A percentile compares a stretch with the other conserved stretches of the same genome.
Evolutionary conservation across 2,329 filamentous ascomycete species (phyloP).

Genomic region (Pezicula radicicola): DNA sequence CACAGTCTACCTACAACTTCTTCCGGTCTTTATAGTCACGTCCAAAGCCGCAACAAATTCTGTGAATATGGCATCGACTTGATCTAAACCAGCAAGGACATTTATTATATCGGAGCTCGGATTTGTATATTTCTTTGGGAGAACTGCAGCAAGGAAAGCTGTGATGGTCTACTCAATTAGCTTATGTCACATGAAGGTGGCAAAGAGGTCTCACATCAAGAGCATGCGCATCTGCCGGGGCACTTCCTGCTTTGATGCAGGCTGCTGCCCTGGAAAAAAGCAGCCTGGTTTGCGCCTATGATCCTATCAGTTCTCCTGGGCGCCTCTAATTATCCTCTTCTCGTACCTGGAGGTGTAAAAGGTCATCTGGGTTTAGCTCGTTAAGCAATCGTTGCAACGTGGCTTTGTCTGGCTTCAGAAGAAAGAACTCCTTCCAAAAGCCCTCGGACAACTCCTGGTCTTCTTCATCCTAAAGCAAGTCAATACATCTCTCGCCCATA

Average conservation of each 20-base stretch:
- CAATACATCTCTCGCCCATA: neutral
- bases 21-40: slow-evolving; percentile 74
- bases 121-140: slow-evolving; percentile 90
- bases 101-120: slow-evolving; percentile 93
- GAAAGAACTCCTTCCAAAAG: slow-evolving; percentile 96
- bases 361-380: slow-evolving; percentile 67
- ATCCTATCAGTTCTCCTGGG: slow-evolving; percentile 6
- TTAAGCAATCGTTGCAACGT: slow-evolving; percentile 68
- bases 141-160: slow-evolving; percentile 77
- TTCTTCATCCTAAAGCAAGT: slow-evolving; percentile 50
- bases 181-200: slow-evolving; percentile 28
- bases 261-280: slow-evolving; percentile 73
- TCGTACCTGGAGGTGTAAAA: slow-evolving; percentile 74
- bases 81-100: slow-evolving; percentile 82
- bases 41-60: slow-evolving; percentile 86
- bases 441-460: slow-evolving; percentile 74
- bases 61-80: slow-evolving; percentile 81
- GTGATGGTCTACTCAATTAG: slow-evolving; percentile 71
- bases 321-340: neutral
- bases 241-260: slow-evolving; percentile 58
- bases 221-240: slow-evolving; percentile 70
- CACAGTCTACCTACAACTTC: slow-evolving; percentile 53
- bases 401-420: slow-evolving; percentile 74
- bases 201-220: slow-evolving; percentile 66
- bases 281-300: slow-evolving; percentile 40